A percentile compares a stretch with the other conserved stretches of the same genome.
Evolutionary conservation across 129 eudicot genomes (phyloP).

Genomic region (Arctium minus): DNA sequence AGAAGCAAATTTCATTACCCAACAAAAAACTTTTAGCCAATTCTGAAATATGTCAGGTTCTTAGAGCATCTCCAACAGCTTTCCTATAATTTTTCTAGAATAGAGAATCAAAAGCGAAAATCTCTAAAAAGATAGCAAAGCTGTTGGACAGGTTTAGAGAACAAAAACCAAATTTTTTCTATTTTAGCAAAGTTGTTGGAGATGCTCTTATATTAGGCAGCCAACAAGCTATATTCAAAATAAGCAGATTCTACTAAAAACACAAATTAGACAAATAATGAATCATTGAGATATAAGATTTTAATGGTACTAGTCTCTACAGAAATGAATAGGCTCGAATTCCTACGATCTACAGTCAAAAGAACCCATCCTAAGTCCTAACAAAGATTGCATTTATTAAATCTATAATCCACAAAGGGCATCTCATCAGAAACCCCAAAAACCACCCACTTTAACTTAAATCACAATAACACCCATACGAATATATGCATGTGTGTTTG

Average conservation of each 20-base stretch:
- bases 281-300: background rate
- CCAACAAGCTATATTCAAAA: background rate
- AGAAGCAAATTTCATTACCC: background rate
- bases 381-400: too few species aligned
- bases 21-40: background rate
- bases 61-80: background rate
- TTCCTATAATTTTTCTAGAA: too few species aligned
- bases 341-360: background rate
- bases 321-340: background rate
- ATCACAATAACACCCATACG: background rate
- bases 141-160: too few species aligned
- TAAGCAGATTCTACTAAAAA: background rate
- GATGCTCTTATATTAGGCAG: too few species aligned
- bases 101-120: too few species aligned
- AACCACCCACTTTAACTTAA: background rate
- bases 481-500: too few species aligned
- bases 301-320: background rate
- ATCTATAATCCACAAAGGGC: background rate
- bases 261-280: background rate
- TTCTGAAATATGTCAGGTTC: background rate
- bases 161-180: too few species aligned
- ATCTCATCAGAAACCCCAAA: background rate
- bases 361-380: background rate
- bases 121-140: too few species aligned
- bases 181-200: too few species aligned